A percentile compares a stretch with the other conserved stretches of the same genome.
phyloP scores from a whole-genome alignment of 345 rosid species.

The Eutrema yunnanense region DNA sequence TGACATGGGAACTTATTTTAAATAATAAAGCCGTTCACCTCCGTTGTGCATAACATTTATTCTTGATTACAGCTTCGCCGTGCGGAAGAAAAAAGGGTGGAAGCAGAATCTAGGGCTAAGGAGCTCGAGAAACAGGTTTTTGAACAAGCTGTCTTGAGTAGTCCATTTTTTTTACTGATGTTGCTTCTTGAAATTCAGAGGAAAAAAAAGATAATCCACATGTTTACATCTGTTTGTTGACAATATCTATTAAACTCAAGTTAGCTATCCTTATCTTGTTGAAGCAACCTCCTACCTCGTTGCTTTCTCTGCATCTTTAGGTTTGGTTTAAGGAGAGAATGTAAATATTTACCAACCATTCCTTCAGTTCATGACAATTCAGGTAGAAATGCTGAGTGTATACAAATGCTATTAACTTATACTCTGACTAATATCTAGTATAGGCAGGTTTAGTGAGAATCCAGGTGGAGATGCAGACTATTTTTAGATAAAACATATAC shows the following conservation, averaged over 20 bases:
- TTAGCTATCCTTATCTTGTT: background rate
- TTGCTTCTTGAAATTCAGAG: background rate
- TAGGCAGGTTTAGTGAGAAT: background rate
- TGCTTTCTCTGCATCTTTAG: background rate
- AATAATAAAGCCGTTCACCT: constrained; percentile 2
- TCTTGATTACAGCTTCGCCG: constrained; percentile 54
- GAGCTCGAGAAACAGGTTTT: constrained; percentile 98
- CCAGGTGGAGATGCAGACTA: background rate
- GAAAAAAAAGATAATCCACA: background rate
- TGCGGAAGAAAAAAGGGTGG: constrained; percentile 79
- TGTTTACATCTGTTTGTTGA: background rate
- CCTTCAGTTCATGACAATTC: too few relatives aligned
- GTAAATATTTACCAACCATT: background rate
- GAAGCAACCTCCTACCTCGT: background rate
- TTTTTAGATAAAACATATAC: background rate
- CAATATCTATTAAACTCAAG: background rate
- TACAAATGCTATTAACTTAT: background rate
- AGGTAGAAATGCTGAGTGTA: background rate
- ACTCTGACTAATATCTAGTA: background rate
- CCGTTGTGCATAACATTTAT: constrained; percentile 19
- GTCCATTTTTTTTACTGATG: background rate
- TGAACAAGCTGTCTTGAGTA: constrained; percentile 2
- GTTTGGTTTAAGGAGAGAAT: background rate
- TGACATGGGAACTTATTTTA: background rate
- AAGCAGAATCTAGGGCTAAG: constrained; percentile 87